These are phyloP conservation scores for Musa acuminata DNA, from an alignment of 176 grass and related monocot genomes.

Conservation along the genomic window DNA sequence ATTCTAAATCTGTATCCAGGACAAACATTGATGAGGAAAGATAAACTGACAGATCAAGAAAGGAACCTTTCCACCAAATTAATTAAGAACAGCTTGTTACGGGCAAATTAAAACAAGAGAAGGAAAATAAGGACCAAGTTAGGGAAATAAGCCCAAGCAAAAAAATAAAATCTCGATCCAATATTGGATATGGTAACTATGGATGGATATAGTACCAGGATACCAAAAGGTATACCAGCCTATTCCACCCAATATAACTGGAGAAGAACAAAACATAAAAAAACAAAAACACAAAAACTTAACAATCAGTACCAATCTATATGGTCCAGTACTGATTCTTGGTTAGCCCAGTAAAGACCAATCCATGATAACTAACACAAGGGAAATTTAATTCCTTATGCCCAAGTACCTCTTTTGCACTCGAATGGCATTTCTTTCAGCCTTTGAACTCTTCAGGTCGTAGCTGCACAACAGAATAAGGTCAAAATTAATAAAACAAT, in stretches of 20 bases:
- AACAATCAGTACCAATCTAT: too few species aligned
- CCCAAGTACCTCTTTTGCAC: conserved; percentile 47
- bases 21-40: not conserved
- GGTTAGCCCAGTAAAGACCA: too few species aligned
- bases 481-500: not conserved
- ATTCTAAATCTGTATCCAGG: not conserved
- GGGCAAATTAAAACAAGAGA: not conserved
- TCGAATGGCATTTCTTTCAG: conserved; percentile 51
- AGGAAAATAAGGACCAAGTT: not conserved
- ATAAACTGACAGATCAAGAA: not conserved
- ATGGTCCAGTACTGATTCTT: too few species aligned
- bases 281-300: too few species aligned
- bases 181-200: too few species aligned
- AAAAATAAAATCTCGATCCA: conserved; percentile 33
- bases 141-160: conserved; percentile 13
- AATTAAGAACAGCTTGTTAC: not conserved
- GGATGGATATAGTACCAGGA: too few species aligned
- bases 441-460: conserved; percentile 54
- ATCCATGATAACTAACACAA: conserved; percentile 31
- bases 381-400: too few species aligned
- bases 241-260: too few species aligned
- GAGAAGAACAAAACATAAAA: too few species aligned
- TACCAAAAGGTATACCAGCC: too few species aligned
- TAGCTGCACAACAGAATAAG: conserved; percentile 39
- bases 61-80: conserved; percentile 35